These are phyloP conservation scores for Brettanomyces nanus DNA, from an alignment of 805 yeast species.

Conservation along the genomic window DNA sequence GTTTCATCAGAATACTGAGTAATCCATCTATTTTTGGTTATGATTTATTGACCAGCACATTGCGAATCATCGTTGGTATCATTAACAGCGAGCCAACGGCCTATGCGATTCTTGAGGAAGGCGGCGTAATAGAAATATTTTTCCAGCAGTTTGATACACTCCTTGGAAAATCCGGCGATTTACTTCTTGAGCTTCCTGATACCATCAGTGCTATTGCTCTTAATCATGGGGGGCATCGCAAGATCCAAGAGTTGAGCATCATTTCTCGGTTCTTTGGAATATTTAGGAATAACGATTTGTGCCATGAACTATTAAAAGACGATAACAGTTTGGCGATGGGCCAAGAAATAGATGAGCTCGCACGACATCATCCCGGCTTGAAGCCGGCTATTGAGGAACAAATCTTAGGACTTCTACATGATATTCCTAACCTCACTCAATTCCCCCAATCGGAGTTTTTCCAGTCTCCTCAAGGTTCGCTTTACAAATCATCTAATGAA, in stretches of 20 bases:
- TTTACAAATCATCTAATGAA: slow-evolving; percentile 36
- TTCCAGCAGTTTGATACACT: slow-evolving; percentile 48
- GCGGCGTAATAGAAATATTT: slow-evolving; percentile 60
- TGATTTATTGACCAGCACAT: slow-evolving; percentile 47
- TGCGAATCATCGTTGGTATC: slow-evolving; percentile 60
- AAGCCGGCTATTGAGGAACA: slow-evolving; percentile 49
- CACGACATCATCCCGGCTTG: slow-evolving; percentile 74
- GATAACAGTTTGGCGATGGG: slow-evolving; percentile 55
- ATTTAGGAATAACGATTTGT: slow-evolving; percentile 39
- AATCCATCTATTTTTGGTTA: slow-evolving; percentile 62
- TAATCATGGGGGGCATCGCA: slow-evolving; percentile 60
- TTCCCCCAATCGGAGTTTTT: slow-evolving; percentile 38
- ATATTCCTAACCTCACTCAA: slow-evolving; percentile 32
- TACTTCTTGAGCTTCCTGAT: slow-evolving; percentile 59
- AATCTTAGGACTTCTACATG: slow-evolving; percentile 35
- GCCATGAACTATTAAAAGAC: slow-evolving; percentile 45
- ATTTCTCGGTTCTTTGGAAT: slow-evolving; percentile 38
- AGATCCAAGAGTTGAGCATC: slow-evolving; percentile 37
- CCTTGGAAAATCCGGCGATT: slow-evolving; percentile 47
- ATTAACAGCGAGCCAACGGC: slow-evolving; percentile 91
- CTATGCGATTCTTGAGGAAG: slow-evolving; percentile 69
- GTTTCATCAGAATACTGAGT: slow-evolving; percentile 49
- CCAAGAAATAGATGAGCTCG: slow-evolving; percentile 64
- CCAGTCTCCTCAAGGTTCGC: slow-evolving; percentile 29
- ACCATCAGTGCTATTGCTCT: slow-evolving; percentile 77